Evolutionary conservation across 257 asterid genomes (phyloP).

Genomic region (Ligustrum vulgare): DNA sequence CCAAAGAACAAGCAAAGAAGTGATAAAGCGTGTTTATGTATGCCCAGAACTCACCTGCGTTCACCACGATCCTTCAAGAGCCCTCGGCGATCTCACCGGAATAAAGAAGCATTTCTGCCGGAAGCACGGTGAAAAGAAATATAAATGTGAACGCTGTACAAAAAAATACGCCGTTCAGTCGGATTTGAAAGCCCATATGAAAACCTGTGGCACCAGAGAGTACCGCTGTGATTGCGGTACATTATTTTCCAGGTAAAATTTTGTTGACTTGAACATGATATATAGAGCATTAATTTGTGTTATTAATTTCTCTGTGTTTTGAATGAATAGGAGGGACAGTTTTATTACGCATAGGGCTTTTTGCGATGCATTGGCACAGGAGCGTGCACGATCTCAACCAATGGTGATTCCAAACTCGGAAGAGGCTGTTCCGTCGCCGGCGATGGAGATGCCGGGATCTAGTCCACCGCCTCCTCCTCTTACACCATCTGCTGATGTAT

Average conservation of each 20-base stretch:
- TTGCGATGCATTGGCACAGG: slow-evolving; percentile 92
- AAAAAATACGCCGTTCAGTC: slow-evolving; percentile 83
- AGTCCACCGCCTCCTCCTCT: slow-evolving; percentile 78
- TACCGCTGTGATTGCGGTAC: slow-evolving; percentile 95
- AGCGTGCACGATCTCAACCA: slow-evolving; percentile 48
- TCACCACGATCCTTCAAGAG: slow-evolving; percentile 82
- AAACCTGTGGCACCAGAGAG: slow-evolving; percentile 85
- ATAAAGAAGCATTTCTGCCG: slow-evolving; percentile 87
- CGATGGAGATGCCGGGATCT: slow-evolving; percentile 30
- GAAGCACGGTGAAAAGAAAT: slow-evolving; percentile 90
- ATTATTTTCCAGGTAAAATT: slow-evolving; percentile 67
- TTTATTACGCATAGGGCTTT: slow-evolving; percentile 87
- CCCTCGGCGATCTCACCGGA: slow-evolving; percentile 92
- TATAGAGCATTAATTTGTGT: neutral
- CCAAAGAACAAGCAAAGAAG: slow-evolving; percentile 61
- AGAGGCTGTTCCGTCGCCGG: slow-evolving; percentile 25
- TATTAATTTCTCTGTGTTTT: neutral
- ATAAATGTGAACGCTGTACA: slow-evolving; percentile 80
- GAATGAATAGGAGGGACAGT: slow-evolving; percentile 73
- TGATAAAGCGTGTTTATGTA: slow-evolving; percentile 72
- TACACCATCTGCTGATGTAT: slow-evolving; percentile 75
- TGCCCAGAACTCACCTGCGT: slow-evolving; percentile 74
- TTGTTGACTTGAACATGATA: neutral
- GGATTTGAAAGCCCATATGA: slow-evolving; percentile 96
- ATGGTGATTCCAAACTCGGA: slow-evolving; percentile 26